Conservation (phyloP, 2,329 filamentous ascomycete species). For the Paracoccidioides lutzii region DNA sequence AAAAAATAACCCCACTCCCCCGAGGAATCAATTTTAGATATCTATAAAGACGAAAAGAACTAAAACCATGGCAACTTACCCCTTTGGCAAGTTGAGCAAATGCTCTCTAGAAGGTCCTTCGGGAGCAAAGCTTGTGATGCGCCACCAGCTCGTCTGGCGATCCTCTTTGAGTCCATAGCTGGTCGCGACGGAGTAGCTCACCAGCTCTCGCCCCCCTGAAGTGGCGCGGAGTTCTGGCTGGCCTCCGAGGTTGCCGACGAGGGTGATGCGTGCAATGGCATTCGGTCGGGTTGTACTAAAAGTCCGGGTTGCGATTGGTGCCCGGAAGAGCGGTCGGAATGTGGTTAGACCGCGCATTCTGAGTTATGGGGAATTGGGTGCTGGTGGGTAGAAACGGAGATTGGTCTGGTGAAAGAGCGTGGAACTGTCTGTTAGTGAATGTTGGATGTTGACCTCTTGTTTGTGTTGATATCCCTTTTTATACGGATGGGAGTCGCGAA, state of each 20-base stretch:
- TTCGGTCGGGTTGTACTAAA: constrained; percentile 59
- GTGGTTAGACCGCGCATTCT: constrained; percentile 37
- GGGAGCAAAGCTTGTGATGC: constrained; percentile 55
- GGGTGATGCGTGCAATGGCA: constrained; percentile 64
- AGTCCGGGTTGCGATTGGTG: constrained; percentile 43
- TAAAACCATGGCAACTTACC: constrained; percentile 45
- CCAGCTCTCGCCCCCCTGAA: constrained; percentile 56
- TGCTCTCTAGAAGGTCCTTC: constrained; percentile 59
- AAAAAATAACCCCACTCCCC: neutral
- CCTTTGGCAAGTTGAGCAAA: constrained; percentile 64
- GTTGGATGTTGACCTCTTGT: neutral
- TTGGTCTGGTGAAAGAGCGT: neutral
- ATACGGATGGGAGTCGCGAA: neutral
- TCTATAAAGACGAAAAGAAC: neutral
- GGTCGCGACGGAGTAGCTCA: constrained; percentile 67
- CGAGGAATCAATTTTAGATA: neutral
- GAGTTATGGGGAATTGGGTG: constrained; percentile 1
- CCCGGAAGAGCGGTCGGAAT: constrained; percentile 38
- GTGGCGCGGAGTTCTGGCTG: constrained; percentile 63
- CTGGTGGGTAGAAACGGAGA: neutral
- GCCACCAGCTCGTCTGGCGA: constrained; percentile 74
- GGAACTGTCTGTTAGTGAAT: neutral
- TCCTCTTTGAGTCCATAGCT: constrained; percentile 55
- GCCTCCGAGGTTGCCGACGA: constrained; percentile 74
- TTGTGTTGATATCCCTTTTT: neutral